These are phyloP conservation scores for Botrytis galanthina DNA, from an alignment of 2,329 filamentous ascomycete genomes.

Conservation along the genomic window DNA sequence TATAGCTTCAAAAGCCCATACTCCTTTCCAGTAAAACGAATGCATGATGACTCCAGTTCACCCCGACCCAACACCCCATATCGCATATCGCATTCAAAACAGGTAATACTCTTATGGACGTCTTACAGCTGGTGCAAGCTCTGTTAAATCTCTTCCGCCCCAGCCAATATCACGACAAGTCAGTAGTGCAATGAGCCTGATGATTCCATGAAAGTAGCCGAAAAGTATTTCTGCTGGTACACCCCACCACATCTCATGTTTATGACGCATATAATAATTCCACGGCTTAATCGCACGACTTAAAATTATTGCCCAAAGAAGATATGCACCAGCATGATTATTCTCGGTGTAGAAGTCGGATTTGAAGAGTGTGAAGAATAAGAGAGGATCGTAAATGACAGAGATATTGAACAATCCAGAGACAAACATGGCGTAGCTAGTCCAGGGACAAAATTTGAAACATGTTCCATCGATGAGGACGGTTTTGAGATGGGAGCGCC, in stretches of 20 bases:
- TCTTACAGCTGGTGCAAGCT: not conserved
- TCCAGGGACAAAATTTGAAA: conserved; percentile 50
- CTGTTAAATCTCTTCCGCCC: not conserved
- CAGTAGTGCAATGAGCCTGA: not conserved
- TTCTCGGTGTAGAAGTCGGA: not conserved
- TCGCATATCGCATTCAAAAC: not conserved
- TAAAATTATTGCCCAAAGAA: not conserved
- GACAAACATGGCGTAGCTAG: conserved; percentile 55
- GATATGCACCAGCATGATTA: not conserved
- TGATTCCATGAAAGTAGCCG: not conserved
- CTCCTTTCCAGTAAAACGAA: not conserved
- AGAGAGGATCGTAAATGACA: conserved; percentile 48
- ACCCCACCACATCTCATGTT: not conserved
- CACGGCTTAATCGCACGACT: not conserved
- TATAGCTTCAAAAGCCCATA: not conserved
- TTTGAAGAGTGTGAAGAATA: conserved; percentile 38
- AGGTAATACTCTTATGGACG: not conserved
- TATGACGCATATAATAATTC: not conserved
- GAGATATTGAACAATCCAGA: conserved; percentile 56
- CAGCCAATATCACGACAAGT: not conserved
- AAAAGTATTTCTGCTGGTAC: not conserved
- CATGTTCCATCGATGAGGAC: conserved; percentile 43
- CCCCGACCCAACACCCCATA: not conserved
- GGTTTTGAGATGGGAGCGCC: conserved; percentile 53
- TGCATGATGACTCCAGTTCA: not conserved